Conservation (phyloP, 169 alveolate genomes). For the Plasmodium falciparum region DNA sequence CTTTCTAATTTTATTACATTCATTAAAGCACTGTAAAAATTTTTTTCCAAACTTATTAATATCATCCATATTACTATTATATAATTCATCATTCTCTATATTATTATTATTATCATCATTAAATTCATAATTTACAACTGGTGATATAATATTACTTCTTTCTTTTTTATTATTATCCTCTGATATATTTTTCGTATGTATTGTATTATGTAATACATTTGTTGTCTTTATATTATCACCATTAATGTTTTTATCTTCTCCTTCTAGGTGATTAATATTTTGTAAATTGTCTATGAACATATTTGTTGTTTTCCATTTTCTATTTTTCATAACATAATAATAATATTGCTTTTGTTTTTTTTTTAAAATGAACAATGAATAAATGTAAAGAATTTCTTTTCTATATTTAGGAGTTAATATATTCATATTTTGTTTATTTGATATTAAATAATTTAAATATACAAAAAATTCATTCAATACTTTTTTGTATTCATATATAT, state of each 20-base stretch:
- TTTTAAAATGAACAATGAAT: conserved; percentile 28
- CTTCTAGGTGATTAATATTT: background rate
- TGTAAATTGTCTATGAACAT: background rate
- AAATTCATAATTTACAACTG: background rate
- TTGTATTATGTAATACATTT: background rate
- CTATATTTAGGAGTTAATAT: conserved; percentile 34
- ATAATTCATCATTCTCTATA: background rate
- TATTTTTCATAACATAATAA: background rate
- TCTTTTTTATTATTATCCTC: background rate
- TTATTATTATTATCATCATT: background rate
- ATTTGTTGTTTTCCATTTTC: background rate
- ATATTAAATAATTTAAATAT: conserved; percentile 32
- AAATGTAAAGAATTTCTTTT: conserved; percentile 31
- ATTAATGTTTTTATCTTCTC: background rate
- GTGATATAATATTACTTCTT: background rate
- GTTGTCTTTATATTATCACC: background rate
- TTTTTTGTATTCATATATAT: conserved; percentile 51
- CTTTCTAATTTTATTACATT: conserved; percentile 47
- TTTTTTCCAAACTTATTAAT: conserved; percentile 9
- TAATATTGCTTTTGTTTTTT: conserved; percentile 34
- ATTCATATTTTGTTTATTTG: conserved; percentile 26
- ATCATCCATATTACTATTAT: background rate
- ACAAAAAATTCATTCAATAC: conserved; percentile 28
- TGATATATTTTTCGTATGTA: background rate
- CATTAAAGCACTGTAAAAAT: conserved; percentile 45